Percentiles rank a stretch among this genome's conserved stretches.
Conservation (phyloP, 352 stramenopile genomes). For the Blastocystis sp. region DNA sequence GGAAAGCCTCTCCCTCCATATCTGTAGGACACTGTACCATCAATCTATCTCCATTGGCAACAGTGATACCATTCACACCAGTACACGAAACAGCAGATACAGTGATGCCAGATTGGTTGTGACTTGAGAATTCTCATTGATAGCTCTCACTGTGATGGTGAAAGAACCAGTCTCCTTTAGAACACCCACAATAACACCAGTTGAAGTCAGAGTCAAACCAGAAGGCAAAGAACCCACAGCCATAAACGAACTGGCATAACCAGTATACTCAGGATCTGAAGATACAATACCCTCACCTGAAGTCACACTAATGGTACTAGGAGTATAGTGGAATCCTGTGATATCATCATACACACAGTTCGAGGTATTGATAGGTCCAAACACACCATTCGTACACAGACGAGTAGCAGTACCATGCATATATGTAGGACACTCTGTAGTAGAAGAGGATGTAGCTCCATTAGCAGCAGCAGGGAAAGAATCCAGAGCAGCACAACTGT, state of each 20-base stretch:
- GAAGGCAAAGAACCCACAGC: neutral
- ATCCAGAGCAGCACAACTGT: neutral
- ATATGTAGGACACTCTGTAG: neutral
- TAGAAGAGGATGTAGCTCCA: neutral
- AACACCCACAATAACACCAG: neutral
- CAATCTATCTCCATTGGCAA: neutral
- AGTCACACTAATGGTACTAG: neutral
- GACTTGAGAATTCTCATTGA: neutral
- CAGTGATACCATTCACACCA: conserved; percentile 1
- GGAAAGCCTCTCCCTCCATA: neutral
- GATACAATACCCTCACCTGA: neutral
- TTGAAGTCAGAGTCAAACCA: neutral
- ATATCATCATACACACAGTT: neutral
- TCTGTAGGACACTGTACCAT: neutral
- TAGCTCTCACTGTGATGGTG: neutral
- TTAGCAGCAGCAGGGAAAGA: conserved; percentile 3
- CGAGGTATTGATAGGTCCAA: neutral
- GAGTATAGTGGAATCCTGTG: neutral
- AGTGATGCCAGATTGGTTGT: neutral
- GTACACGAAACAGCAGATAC: neutral
- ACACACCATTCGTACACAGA: conserved; percentile 40
- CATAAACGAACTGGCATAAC: neutral
- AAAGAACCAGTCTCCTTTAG: neutral
- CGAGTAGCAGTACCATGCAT: neutral
- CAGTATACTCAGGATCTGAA: neutral